Conservation (phyloP, 768 basidiomycete genomes). For the Galerina marginata region DNA sequence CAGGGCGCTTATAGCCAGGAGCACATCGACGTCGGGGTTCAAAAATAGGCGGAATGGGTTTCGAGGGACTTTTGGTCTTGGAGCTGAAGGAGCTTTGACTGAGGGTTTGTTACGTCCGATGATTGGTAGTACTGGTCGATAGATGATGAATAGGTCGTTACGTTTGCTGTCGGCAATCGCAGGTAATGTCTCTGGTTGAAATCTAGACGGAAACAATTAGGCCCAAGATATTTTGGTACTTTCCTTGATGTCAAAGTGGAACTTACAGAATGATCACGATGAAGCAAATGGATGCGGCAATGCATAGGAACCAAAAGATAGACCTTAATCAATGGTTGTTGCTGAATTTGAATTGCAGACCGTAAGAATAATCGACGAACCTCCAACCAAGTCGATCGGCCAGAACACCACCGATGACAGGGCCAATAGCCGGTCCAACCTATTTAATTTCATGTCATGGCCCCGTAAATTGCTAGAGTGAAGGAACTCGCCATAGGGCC, state of each 20-base stretch:
- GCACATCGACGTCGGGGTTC: slow-evolving; percentile 59
- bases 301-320: slow-evolving; percentile 68
- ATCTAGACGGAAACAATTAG: slow-evolving; percentile 31
- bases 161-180: slow-evolving; percentile 59
- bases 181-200: slow-evolving; percentile 60
- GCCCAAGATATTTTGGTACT: slow-evolving; percentile 20
- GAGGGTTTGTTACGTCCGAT: slow-evolving; percentile 34
- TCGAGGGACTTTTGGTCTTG: slow-evolving; percentile 43
- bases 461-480: slow-evolving; percentile 1
- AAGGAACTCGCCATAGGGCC: slow-evolving; percentile 58
- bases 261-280: slow-evolving; percentile 52
- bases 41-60: slow-evolving; percentile 64
- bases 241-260: not conserved
- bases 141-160: slow-evolving; percentile 51
- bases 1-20: slow-evolving; percentile 57
- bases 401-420: slow-evolving; percentile 64
- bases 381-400: slow-evolving; percentile 69
- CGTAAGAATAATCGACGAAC: slow-evolving; percentile 28
- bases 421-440: slow-evolving; percentile 66
- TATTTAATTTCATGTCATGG: slow-evolving; percentile 22
- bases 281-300: slow-evolving; percentile 50
- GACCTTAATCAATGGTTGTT: slow-evolving; percentile 38
- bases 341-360: not conserved
- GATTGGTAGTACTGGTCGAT: slow-evolving; percentile 60
- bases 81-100: slow-evolving; percentile 27